These are phyloP conservation scores for Osmozyma mogii DNA, from an alignment of 805 yeast species.

Conservation along the genomic window DNA sequence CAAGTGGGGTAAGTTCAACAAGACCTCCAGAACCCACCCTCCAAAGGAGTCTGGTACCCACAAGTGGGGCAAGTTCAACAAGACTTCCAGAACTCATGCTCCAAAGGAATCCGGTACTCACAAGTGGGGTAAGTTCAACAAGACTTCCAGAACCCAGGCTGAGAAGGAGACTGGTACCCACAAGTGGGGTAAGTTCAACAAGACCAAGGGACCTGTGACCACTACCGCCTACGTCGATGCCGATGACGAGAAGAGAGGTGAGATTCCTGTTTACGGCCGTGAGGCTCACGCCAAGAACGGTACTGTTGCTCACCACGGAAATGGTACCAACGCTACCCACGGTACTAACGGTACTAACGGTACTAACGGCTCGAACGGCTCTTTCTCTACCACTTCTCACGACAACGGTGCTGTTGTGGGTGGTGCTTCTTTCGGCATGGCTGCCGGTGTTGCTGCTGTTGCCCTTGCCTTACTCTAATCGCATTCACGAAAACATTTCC, in stretches of 20 bases:
- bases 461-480: too few relatives aligned
- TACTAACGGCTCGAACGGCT: conserved; percentile 13
- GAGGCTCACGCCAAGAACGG: conserved; percentile 1
- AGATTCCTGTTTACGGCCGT: conserved; percentile 11
- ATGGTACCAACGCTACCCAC: conserved; percentile 10
- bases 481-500: too few relatives aligned
- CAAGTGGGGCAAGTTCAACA: conserved; percentile 18
- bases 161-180: conserved; percentile 27
- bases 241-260: conserved; percentile 11
- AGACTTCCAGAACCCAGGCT: too few relatives aligned
- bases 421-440: conserved; percentile 13
- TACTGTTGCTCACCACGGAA: conserved; percentile 4
- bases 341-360: conserved; percentile 2
- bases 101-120: conserved; percentile 19
- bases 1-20: conserved; percentile 49
- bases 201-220: conserved; percentile 28
- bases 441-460: conserved; percentile 33
- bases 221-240: conserved; percentile 26
- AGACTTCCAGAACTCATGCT: conserved; percentile 10
- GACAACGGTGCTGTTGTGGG: conserved; percentile 15
- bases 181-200: conserved; percentile 27
- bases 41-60: conserved; percentile 28
- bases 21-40: conserved; percentile 26
- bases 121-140: conserved; percentile 24
- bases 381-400: conserved; percentile 17